Base-by-base conservation (phyloP, 257 asterid species). In the Lycium ferocissimum region DNA sequence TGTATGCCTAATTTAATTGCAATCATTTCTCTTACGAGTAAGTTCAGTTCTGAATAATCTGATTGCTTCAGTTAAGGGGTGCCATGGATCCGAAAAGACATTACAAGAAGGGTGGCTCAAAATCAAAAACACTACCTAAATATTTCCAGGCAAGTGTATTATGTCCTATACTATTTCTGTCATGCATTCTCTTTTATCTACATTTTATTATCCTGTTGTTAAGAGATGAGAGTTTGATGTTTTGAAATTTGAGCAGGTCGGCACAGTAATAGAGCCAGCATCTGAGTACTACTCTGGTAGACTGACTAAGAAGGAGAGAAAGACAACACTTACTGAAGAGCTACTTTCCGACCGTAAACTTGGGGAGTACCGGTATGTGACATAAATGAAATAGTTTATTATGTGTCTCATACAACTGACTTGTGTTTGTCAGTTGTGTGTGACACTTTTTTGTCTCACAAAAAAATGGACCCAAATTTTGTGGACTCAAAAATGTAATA, bases 251-350 rank as follows among this genome's bases (percentile, higher is more conserved):
- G 70, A 86, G 83, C 92, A 96, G 99, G 95, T 95, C 71, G 99
- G 98, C n/a, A 94, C 98, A 78, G 97, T 94, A 79, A 87, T 96
- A 81, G 98, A 93, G 87, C 87, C 98, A 1, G 87, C 97, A 33
- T 79, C 95, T 1, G 99, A 96, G 87, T 96, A 89, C 92, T 93
- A 86, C 84, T 49, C 91, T 0, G 90, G 95, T 54, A 90, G 99
- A 90, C 98, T 95, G 83, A 91, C 98, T 61, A 96, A 95, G 90
- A 94, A 93, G 94, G 98, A 95, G 92, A 94, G 97, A 63, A 96
- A 94, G 90, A 69, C 93, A 43, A 91, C 94, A 78, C 88, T 95
- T 79, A 97, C 99, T 18, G 99, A 96, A 73, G 99, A 95, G 94
- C 88, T 95, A 59, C 94, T 96, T 78, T 90, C 97, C 57, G 97